Conservation (phyloP, 2,329 filamentous ascomycete genomes). For the Alternaria ethzedia region DNA sequence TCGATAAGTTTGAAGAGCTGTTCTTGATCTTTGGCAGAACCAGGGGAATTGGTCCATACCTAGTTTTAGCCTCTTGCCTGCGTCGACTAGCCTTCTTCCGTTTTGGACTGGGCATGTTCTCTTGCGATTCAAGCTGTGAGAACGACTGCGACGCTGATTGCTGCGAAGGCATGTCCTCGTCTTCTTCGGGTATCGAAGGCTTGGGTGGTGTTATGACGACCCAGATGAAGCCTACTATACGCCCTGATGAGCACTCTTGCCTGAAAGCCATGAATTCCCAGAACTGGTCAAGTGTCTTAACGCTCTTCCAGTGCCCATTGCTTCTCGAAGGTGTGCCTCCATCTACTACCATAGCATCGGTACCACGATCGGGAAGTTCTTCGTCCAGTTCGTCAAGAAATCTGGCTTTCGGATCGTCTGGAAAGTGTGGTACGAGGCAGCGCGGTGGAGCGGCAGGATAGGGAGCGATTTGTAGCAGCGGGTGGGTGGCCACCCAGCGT, state of each 20-base stretch:
- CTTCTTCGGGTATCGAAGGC: constrained; percentile 40
- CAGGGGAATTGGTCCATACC: constrained; percentile 66
- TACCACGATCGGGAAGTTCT: constrained; percentile 67
- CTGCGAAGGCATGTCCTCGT: constrained; percentile 37
- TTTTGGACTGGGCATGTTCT: constrained; percentile 19
- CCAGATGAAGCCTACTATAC: constrained; percentile 95
- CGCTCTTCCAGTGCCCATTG: constrained; percentile 79
- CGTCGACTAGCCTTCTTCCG: constrained; percentile 24
- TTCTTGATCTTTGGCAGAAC: constrained; percentile 72
- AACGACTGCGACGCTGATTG: constrained; percentile 23
- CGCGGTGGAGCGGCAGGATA: constrained; percentile 73
- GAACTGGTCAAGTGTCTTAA: constrained; percentile 85
- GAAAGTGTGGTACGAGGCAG: constrained; percentile 87
- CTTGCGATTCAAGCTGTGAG: constrained; percentile 25
- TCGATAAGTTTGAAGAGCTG: constrained; percentile 44
- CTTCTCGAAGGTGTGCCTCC: constrained; percentile 56
- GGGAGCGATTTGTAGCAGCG: constrained; percentile 76
- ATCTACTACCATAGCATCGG: constrained; percentile 40
- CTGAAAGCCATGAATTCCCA: constrained; percentile 99
- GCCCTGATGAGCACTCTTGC: constrained; percentile 92
- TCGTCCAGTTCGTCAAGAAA: constrained; percentile 90
- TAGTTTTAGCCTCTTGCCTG: constrained; percentile 30
- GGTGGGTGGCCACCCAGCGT: constrained; percentile 66
- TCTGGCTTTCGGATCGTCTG: constrained; percentile 92
- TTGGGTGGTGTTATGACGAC: constrained; percentile 75